Base-by-base conservation (phyloP, 1,284 basidiomycete species). In the Waitea zeae region DNA sequence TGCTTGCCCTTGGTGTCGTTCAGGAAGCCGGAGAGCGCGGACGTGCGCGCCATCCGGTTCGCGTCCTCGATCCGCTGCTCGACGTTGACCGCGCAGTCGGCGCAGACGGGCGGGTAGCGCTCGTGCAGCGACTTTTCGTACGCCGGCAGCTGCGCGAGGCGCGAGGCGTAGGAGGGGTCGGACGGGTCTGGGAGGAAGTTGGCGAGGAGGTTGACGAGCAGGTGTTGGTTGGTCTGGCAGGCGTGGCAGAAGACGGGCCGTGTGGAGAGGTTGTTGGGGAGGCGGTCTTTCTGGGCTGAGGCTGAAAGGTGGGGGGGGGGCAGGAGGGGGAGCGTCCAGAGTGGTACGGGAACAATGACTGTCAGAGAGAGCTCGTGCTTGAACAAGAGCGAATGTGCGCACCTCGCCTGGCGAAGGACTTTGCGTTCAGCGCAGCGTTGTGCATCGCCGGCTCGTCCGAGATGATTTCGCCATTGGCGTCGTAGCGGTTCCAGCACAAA, bases 401-500 rank as follows among this genome's bases (percentile, higher is more conserved):
- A 79, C 84, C 86, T 52, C 86, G 63, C 46, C 66, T 72, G 0
- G 74, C 65, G 50, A 89, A 92, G 1, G 80, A 81, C 12, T 47
- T 51, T 1, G 54, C 44, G 49, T 92, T 92, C 39, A 87, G 45
- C 1, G 60, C 54, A 44, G 82, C 70, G 42, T 86, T 71, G 45
- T 82, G 73, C 81, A 88, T 89, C 0, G 83, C 83, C n/a, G 86
- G 79, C 37, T 86, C 74, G 43, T 87, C 77, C 1, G 81, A 82
- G 26, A 77, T 47, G 41, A 90, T 82, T 41, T 82, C 69, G 19
- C 84, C 87, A 13, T 57, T 52, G 15, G 58, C 49, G 45, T 80
- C 70, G 48, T 69, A 82, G 33, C 70, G 65, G 50, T 84, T 84
- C 70, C 67, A 71, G 46, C 76, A 80, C 20, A 54, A 54, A 46